Percentiles rank a stretch among this genome's conserved stretches.
Conservation (phyloP, 2,329 filamentous ascomycete genomes). For the Mycosphaerella arachidis region DNA sequence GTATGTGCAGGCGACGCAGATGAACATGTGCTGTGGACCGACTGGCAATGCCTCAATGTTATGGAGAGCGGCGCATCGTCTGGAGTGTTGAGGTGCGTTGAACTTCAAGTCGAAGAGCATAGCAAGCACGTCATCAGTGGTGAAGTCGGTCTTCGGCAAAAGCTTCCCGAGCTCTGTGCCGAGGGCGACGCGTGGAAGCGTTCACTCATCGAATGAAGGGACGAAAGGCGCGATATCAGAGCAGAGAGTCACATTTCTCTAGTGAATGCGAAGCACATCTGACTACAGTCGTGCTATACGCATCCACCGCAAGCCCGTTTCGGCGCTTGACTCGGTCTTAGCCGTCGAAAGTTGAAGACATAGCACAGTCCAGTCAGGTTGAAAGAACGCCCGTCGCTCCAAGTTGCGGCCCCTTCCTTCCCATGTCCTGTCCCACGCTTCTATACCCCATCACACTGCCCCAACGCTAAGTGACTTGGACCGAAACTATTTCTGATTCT, state of each 20-base stretch:
- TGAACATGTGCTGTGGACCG: not conserved
- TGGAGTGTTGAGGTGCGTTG: not conserved
- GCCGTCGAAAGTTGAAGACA: not conserved
- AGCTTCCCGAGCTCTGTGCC: not conserved
- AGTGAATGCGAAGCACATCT: not conserved
- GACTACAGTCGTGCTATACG: not conserved
- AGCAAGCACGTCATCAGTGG: not conserved
- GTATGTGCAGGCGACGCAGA: not conserved
- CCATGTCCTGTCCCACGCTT: not conserved
- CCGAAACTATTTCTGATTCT: not conserved
- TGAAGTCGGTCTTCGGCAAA: not conserved
- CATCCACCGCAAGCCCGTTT: not conserved
- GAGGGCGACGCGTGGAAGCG: not conserved
- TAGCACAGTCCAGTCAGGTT: not conserved
- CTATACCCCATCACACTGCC: not conserved
- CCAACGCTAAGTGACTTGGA: not conserved
- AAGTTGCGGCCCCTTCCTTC: slow-evolving; percentile 17
- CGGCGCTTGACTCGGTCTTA: not conserved
- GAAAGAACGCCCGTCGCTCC: not conserved
- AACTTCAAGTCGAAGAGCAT: too few relatives aligned
- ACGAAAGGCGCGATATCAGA: not conserved
- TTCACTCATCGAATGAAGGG: not conserved
- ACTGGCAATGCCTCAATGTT: too few relatives aligned
- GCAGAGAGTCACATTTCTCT: not conserved
- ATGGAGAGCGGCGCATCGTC: too few relatives aligned